A percentile compares a stretch with the other conserved stretches of the same genome.
phyloP scores from a whole-genome alignment of 371 early-diverging fungal genomes.

The Actinomortierella ambigua region DNA sequence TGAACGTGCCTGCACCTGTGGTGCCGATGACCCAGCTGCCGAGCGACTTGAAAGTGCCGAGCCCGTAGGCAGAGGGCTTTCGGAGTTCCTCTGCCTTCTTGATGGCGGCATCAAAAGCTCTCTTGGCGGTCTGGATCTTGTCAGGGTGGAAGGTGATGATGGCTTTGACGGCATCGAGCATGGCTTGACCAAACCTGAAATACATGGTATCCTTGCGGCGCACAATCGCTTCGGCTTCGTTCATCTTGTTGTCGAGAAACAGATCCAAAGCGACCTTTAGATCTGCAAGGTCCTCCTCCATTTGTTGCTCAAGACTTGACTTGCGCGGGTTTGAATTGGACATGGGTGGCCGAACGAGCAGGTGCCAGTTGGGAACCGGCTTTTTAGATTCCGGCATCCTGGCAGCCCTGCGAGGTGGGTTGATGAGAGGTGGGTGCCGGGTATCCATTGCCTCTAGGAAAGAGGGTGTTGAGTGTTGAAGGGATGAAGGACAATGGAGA shows the following conservation, averaged over 20 bases:
- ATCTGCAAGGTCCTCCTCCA: constrained; percentile 39
- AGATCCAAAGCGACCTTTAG: constrained; percentile 27
- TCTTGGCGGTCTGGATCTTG: constrained; percentile 43
- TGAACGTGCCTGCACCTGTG: constrained; percentile 23
- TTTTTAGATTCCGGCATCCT: constrained; percentile 16
- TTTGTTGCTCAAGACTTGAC: constrained; percentile 24
- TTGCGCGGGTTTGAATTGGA: constrained; percentile 34
- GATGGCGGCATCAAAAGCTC: constrained; percentile 25
- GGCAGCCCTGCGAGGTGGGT: constrained; percentile 26
- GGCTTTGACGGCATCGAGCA: constrained; percentile 23
- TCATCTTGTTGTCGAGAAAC: constrained; percentile 26
- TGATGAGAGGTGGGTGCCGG: constrained; percentile 8
- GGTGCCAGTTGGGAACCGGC: constrained; percentile 39
- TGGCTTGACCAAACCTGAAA: constrained; percentile 30
- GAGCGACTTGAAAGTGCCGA: constrained; percentile 29
- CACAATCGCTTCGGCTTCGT: constrained; percentile 18
- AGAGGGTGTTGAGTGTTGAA: no score
- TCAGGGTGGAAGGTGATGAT: constrained; percentile 31
- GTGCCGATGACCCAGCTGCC: constrained; percentile 33
- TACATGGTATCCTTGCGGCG: constrained; percentile 40
- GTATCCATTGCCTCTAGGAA: background rate
- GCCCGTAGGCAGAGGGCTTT: constrained; percentile 8
- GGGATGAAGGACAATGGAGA: no score
- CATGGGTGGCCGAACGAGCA: constrained; percentile 33
- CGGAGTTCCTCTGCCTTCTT: constrained; percentile 28